Conservation (phyloP, 345 rosid genomes). For the Ricinus communis region DNA sequence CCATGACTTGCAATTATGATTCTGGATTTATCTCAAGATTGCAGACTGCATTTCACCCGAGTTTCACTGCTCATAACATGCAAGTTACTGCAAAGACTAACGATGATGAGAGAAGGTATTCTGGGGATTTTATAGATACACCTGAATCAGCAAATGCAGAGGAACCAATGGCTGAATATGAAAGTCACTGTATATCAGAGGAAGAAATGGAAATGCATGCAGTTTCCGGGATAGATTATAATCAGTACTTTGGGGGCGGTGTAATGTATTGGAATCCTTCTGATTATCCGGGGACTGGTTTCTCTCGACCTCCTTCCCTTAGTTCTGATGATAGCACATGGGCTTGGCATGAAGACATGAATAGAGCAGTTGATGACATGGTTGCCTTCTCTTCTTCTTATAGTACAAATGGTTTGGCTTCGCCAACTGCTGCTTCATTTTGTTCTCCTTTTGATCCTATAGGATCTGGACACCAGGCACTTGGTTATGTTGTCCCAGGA, state of each 20-base stretch:
- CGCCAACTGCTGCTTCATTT: slow-evolving; percentile 88
- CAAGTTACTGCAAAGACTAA: slow-evolving; percentile 35
- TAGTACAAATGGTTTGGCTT: slow-evolving; percentile 86
- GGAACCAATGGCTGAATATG: slow-evolving; percentile 66
- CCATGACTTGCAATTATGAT: slow-evolving; percentile 69
- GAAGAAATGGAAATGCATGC: slow-evolving; percentile 86
- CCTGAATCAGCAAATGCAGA: slow-evolving; percentile 54
- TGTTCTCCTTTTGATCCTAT: slow-evolving; percentile 88
- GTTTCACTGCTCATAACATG: slow-evolving; percentile 41
- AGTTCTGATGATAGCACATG: slow-evolving; percentile 98
- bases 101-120: slow-evolving; percentile 52
- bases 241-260: slow-evolving; percentile 94
- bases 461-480: slow-evolving; percentile 74
- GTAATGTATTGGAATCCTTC: slow-evolving; percentile 98
- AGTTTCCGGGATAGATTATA: slow-evolving; percentile 85
- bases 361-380: slow-evolving; percentile 94
- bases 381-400: slow-evolving; percentile 94
- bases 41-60: slow-evolving; percentile 53
- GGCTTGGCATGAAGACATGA: slow-evolving; percentile 98
- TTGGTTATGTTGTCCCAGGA: slow-evolving; percentile 82
- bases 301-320: slow-evolving; percentile 93
- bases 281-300: slow-evolving; percentile 76
- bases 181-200: slow-evolving; percentile 85
- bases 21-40: slow-evolving; percentile 59
- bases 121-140: slow-evolving; percentile 59